Conservation (phyloP, 305 asterid species). For the Fraxinus platypoda region DNA sequence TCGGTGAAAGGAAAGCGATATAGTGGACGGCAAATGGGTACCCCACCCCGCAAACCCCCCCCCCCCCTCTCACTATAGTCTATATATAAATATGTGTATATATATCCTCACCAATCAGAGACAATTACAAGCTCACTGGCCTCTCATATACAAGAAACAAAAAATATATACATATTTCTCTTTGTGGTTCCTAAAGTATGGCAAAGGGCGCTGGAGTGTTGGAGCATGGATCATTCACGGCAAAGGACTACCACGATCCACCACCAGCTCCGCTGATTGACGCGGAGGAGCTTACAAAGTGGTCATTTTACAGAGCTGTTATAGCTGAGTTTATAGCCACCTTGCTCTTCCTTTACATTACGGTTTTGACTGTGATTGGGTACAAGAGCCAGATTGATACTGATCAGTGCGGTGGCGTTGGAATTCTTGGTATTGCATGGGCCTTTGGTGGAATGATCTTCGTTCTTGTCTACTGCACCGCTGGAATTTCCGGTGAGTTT, state of each 20-base stretch:
- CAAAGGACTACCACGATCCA: constrained; percentile 82
- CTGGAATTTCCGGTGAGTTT: constrained; percentile 68
- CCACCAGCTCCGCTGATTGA: constrained; percentile 76
- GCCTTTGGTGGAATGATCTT: constrained; percentile 87
- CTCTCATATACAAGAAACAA: background rate
- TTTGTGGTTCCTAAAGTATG: background rate
- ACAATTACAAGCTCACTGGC: background rate
- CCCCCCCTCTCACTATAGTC: background rate
- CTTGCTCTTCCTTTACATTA: constrained; percentile 72
- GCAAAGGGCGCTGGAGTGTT: constrained; percentile 16
- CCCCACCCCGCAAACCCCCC: background rate
- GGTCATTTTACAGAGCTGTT: constrained; percentile 79
- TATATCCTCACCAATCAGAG: background rate
- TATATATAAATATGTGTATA: background rate
- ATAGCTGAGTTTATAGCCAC: constrained; percentile 82
- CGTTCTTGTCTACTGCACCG: constrained; percentile 82
- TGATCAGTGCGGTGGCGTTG: constrained; percentile 69
- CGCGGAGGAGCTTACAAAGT: constrained; percentile 54
- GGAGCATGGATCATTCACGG: constrained; percentile 29
- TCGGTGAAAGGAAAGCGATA: constrained; percentile 17
- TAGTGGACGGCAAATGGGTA: background rate
- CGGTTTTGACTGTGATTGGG: constrained; percentile 70
- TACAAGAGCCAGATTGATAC: constrained; percentile 42
- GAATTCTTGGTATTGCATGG: constrained; percentile 83
- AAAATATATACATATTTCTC: background rate